Conservation (phyloP, 202 grass and related monocot species). For the Musa balbisiana region DNA sequence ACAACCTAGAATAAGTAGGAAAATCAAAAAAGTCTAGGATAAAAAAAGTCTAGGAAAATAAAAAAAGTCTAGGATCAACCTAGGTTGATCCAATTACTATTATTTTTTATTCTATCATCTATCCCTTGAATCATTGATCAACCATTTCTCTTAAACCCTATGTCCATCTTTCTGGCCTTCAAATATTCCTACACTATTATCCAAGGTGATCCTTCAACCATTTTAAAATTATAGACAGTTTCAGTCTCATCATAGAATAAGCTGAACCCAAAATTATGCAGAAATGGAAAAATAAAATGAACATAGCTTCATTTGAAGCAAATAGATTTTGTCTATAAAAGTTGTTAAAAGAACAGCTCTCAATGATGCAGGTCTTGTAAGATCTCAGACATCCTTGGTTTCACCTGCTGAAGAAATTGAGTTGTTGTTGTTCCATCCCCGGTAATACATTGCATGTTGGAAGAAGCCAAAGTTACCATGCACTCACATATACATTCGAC, state of each 20-base stretch:
- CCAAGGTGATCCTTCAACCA: too few relatives aligned
- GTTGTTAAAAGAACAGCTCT: constrained; percentile 7
- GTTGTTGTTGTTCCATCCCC: constrained; percentile 55
- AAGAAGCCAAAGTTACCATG: constrained; percentile 90
- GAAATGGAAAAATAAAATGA: neutral
- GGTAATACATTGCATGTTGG: constrained; percentile 93
- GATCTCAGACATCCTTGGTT: constrained; percentile 4
- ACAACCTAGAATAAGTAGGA: neutral
- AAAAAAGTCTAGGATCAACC: too few relatives aligned
- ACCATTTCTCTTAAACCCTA: neutral
- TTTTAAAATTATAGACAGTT: too few relatives aligned
- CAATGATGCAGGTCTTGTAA: constrained; percentile 19
- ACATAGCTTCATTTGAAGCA: neutral
- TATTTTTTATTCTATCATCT: neutral
- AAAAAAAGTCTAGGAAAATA: too few relatives aligned
- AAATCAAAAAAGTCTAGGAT: neutral
- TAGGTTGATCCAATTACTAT: too few relatives aligned
- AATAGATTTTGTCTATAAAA: neutral
- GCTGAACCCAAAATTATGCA: neutral
- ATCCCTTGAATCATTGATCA: neutral
- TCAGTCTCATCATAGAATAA: neutral
- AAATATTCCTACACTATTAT: too few relatives aligned
- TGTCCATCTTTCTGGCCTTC: neutral
- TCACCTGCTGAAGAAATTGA: constrained; percentile 83
- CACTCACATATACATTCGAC: constrained; percentile 71